Evolutionary conservation across 768 basidiomycete genomes (phyloP).

Genomic region (Multifurca ochricompacta): DNA sequence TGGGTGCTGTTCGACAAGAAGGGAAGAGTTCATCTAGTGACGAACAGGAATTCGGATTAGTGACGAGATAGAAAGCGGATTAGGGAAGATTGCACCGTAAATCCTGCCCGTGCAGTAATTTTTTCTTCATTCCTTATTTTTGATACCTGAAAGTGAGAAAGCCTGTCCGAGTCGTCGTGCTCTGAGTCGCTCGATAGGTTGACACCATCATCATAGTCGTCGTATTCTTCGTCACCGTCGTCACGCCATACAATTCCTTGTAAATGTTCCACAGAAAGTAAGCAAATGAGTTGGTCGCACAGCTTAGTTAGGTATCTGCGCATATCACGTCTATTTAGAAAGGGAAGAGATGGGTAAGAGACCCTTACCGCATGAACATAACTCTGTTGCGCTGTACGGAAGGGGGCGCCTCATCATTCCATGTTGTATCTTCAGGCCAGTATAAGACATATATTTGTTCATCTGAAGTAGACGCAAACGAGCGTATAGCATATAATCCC

Average conservation of each 20-base stretch:
- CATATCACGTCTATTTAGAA: not conserved
- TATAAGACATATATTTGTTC: slow-evolving; percentile 41
- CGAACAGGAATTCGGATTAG: not conserved
- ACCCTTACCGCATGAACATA: slow-evolving; percentile 53
- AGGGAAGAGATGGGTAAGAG: not conserved
- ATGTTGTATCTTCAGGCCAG: slow-evolving; percentile 56
- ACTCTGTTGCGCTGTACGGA: slow-evolving; percentile 45
- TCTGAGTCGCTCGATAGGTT: slow-evolving; percentile 30
- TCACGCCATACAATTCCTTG: slow-evolving; percentile 39
- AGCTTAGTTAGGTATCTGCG: slow-evolving; percentile 13
- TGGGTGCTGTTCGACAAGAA: not conserved
- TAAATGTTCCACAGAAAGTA: slow-evolving; percentile 44
- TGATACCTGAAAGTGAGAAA: slow-evolving; percentile 47
- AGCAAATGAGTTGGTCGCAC: slow-evolving; percentile 46
- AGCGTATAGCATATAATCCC: slow-evolving; percentile 41
- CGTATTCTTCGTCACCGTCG: slow-evolving; percentile 25
- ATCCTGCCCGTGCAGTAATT: slow-evolving; percentile 37
- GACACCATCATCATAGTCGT: too few relatives aligned
- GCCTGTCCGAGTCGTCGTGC: slow-evolving; percentile 38
- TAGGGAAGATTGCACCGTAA: slow-evolving; percentile 31
- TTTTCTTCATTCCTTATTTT: slow-evolving; percentile 50
- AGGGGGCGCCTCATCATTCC: slow-evolving; percentile 42
- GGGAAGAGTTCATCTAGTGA: not conserved
- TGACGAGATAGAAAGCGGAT: not conserved
- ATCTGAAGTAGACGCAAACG: slow-evolving; percentile 16